Evolutionary conservation across 441 rosid species (phyloP).

Genomic region (Pelargonium citronellum): DNA sequence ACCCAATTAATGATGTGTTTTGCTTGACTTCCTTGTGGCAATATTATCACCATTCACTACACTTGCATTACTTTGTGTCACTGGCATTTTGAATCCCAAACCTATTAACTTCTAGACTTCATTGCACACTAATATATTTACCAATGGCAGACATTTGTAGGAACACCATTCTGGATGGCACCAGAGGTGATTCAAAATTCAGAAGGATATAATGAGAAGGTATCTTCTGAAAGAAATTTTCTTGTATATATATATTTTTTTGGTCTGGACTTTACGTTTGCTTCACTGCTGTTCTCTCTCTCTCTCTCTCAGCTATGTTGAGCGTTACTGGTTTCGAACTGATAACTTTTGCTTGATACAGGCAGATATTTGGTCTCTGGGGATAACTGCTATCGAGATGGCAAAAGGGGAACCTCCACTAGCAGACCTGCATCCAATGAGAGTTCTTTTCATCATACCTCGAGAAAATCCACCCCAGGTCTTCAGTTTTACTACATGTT

Average conservation of each 20-base stretch:
- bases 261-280: not conserved
- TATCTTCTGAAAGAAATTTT: slow-evolving; percentile 21
- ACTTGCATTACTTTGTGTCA: not conserved
- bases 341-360: slow-evolving; percentile 33
- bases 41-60: not conserved
- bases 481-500: slow-evolving; percentile 28
- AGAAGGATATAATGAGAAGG: slow-evolving; percentile 98
- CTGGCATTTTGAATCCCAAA: not conserved
- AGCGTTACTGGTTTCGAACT: slow-evolving; percentile 20
- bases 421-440: slow-evolving; percentile 99
- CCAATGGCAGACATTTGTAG: slow-evolving; percentile 88
- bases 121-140: slow-evolving; percentile 36
- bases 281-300: slow-evolving; percentile 2
- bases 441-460: slow-evolving; percentile 98
- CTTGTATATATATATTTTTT: not conserved
- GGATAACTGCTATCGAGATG: slow-evolving; percentile 98
- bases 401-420: slow-evolving; percentile 99
- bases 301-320: slow-evolving; percentile 9
- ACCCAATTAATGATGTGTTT: not conserved
- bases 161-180: slow-evolving; percentile 99
- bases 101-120: not conserved
- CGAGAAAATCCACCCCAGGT: slow-evolving; percentile 99
- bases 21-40: slow-evolving; percentile 3
- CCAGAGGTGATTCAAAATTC: slow-evolving; percentile 99
- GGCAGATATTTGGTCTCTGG: slow-evolving; percentile 99